Conservation (phyloP, 139 green algal species). For the Chlamydomonas schloesseri region DNA sequence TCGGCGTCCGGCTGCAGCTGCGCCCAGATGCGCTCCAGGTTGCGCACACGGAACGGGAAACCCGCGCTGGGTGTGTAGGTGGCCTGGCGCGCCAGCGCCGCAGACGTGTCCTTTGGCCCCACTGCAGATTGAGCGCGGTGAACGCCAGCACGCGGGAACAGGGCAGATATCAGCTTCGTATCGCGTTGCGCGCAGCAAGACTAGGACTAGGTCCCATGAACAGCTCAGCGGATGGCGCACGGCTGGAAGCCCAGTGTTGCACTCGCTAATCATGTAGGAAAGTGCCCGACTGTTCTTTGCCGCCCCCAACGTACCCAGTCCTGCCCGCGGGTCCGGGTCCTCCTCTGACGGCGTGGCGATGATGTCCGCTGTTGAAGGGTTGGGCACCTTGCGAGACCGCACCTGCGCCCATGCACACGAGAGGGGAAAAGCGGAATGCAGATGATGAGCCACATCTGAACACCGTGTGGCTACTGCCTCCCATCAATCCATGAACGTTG, state of each 20-base stretch:
- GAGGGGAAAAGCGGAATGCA: not conserved
- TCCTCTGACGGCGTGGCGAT: constrained; percentile 2
- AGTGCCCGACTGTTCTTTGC: not conserved
- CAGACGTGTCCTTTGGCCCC: constrained; percentile 24
- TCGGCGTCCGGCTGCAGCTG: not conserved
- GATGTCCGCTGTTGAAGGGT: constrained; percentile 28
- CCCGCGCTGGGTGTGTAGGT: not conserved
- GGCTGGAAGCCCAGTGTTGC: too few relatives aligned
- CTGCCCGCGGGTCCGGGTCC: not conserved
- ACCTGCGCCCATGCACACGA: not conserved
- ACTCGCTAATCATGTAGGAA: not conserved
- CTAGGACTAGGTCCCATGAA: too few relatives aligned
- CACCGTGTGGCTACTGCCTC: too few relatives aligned
- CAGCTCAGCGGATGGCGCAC: not conserved
- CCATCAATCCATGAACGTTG: too few relatives aligned
- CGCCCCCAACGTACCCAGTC: not conserved
- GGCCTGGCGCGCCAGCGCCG: not conserved
- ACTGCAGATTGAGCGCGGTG: not conserved
- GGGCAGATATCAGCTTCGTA: too few relatives aligned
- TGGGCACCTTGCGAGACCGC: constrained; percentile 17
- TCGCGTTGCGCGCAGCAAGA: too few relatives aligned
- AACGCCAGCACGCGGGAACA: not conserved
- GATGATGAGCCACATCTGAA: not conserved
- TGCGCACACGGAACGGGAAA: constrained; percentile 15
- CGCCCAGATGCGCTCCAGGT: constrained; percentile 30